phyloP scores from a whole-genome alignment of 1,284 basidiomycete species.

The Irpex sp. region DNA sequence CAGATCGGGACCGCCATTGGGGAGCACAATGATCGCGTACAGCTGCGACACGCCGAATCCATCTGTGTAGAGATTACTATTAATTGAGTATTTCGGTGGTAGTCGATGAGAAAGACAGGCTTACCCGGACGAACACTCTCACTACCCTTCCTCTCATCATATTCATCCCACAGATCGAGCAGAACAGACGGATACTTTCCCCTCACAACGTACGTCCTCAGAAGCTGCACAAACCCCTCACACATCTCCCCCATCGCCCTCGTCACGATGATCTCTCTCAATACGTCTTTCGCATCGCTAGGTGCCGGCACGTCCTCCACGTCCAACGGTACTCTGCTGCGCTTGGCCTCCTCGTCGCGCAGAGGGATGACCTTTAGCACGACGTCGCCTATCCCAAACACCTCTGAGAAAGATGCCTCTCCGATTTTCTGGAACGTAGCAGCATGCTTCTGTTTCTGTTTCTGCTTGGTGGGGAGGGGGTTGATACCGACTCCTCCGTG shows the following conservation, averaged over 20 bases:
- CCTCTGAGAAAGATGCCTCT: conserved; percentile 95
- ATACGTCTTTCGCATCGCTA: conserved; percentile 69
- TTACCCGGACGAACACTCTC: conserved; percentile 85
- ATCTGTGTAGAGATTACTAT: conserved; percentile 37
- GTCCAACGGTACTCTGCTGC: neutral
- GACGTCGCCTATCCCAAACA: conserved; percentile 81
- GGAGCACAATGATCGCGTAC: conserved; percentile 85
- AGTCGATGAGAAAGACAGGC: conserved; percentile 11
- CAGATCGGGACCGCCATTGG: conserved; percentile 85
- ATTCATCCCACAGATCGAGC: conserved; percentile 84
- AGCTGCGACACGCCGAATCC: conserved; percentile 68
- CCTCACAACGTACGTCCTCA: conserved; percentile 79
- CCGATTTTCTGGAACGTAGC: conserved; percentile 76
- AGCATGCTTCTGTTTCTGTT: conserved; percentile 4
- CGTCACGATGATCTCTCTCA: conserved; percentile 87
- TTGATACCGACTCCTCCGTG: conserved; percentile 15
- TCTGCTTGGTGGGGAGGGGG: conserved; percentile 16
- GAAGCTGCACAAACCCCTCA: conserved; percentile 71
- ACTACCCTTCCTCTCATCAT: conserved; percentile 63
- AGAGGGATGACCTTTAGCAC: conserved; percentile 87
- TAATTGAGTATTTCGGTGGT: neutral
- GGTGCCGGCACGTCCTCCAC: conserved; percentile 55
- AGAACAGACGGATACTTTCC: conserved; percentile 80
- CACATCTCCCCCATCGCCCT: conserved; percentile 69
- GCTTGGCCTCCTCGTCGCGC: conserved; percentile 37